A percentile compares a stretch with the other conserved stretches of the same genome.
Conservation (phyloP, 148 eudicot genomes). For the Tetragonia tetragonoides region DNA sequence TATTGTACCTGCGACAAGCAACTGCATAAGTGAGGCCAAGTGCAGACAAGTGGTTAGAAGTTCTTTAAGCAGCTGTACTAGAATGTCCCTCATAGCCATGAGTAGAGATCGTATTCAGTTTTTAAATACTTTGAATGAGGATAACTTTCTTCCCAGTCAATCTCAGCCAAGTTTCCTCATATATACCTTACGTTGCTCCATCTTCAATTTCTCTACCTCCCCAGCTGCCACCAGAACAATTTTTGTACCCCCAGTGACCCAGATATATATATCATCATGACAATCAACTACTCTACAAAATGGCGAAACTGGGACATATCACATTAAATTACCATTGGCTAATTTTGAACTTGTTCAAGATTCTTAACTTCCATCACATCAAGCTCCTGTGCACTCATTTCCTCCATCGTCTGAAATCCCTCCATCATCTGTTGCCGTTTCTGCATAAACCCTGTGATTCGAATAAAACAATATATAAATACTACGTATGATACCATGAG, state of each 20-base stretch:
- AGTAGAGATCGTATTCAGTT: too few species aligned
- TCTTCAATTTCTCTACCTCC: conserved; percentile 61
- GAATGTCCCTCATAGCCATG: too few species aligned
- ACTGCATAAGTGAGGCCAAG: background rate
- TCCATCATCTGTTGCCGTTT: conserved; percentile 4
- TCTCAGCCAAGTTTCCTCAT: conserved; percentile 73
- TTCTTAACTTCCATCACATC: conserved; percentile 39
- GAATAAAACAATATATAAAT: background rate
- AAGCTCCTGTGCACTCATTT: conserved; percentile 20
- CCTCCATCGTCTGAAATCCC: conserved; percentile 2
- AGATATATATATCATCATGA: too few species aligned
- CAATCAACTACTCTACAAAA: background rate
- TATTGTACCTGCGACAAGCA: conserved; percentile 53
- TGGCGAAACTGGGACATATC: background rate
- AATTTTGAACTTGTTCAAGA: conserved; percentile 46
- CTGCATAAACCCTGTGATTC: background rate
- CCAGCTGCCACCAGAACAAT: conserved; percentile 41
- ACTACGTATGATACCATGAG: background rate
- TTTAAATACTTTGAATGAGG: conserved; percentile 50
- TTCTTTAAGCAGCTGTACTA: too few species aligned
- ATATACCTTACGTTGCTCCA: conserved; percentile 80
- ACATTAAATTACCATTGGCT: conserved; percentile 40
- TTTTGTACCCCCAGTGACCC: background rate
- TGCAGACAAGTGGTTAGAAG: too few species aligned
- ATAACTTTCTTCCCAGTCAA: conserved; percentile 61